phyloP scores from a whole-genome alignment of 371 early-diverging fungal genomes.

The Sporodiniella umbellata region DNA sequence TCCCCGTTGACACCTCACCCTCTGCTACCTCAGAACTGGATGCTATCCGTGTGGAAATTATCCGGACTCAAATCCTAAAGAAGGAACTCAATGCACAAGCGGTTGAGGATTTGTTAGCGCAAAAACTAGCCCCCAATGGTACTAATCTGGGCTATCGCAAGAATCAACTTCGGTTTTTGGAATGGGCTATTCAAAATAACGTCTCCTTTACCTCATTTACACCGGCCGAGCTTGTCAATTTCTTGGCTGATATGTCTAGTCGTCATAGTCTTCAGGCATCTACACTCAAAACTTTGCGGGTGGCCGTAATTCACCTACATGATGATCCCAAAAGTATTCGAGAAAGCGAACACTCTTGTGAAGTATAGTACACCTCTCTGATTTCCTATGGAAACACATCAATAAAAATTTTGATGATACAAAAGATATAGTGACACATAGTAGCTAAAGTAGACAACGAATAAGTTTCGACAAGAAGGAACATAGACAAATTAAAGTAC shows the following conservation, averaged over 20 bases:
- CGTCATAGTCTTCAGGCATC: not conserved
- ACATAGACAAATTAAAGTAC: too few relatives aligned
- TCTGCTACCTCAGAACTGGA: conserved; percentile 3
- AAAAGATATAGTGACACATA: too few relatives aligned
- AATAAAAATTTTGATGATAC: too few relatives aligned
- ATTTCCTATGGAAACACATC: too few relatives aligned
- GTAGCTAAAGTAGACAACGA: too few relatives aligned
- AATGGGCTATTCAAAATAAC: conserved; percentile 1
- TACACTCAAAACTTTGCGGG: conserved; percentile 1
- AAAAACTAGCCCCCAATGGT: not conserved
- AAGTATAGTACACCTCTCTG: too few relatives aligned
- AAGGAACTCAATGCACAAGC: too few relatives aligned
- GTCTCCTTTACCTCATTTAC: not conserved
- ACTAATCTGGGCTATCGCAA: not conserved
- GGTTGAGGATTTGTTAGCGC: too few relatives aligned
- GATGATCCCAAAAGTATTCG: too few relatives aligned
- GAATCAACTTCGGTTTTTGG: not conserved
- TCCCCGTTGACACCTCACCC: not conserved
- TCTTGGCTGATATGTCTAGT: not conserved
- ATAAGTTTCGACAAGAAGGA: too few relatives aligned
- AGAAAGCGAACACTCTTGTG: too few relatives aligned
- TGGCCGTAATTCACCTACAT: conserved; percentile 1
- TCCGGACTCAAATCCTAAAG: too few relatives aligned
- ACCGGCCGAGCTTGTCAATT: not conserved
- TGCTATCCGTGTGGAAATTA: conserved; percentile 8